phyloP scores from a whole-genome alignment of 1,139 yeast genomes.

The Debaryomyces udenii region DNA sequence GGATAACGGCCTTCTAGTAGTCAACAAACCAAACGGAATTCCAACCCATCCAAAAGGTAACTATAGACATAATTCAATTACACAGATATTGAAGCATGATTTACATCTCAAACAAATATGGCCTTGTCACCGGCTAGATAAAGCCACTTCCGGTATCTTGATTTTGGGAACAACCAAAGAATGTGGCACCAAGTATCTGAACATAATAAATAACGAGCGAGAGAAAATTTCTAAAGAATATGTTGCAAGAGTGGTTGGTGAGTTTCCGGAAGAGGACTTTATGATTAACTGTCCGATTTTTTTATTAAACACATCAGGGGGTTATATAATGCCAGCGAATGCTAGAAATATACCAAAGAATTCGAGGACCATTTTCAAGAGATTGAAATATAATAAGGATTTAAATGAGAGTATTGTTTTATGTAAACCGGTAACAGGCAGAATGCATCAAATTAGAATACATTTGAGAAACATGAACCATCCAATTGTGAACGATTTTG shows the following conservation, averaged over 20 bases:
- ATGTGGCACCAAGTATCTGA: conserved; percentile 48
- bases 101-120: conserved; percentile 35
- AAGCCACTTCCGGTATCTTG: conserved; percentile 73
- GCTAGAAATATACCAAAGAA: conserved; percentile 28
- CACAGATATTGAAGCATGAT: conserved; percentile 57
- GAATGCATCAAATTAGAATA: conserved; percentile 78
- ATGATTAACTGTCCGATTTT: conserved; percentile 40
- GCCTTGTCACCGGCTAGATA: conserved; percentile 74
- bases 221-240: conserved; percentile 50
- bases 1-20: conserved; percentile 54
- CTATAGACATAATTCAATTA: conserved; percentile 60
- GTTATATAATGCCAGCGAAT: conserved; percentile 38
- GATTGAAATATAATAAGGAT: conserved; percentile 25
- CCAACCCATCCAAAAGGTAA: conserved; percentile 83
- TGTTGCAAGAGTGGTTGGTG: conserved; percentile 64
- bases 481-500: conserved; percentile 71
- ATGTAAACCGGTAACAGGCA: conserved; percentile 72
- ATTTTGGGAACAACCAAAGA: conserved; percentile 55
- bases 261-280: conserved; percentile 45
- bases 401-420: conserved; percentile 56
- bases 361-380: conserved; percentile 38
- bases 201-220: conserved; percentile 38
- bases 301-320: conserved; percentile 37
- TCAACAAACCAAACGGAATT: conserved; percentile 74
- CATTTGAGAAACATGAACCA: conserved; percentile 66